A percentile compares a stretch with the other conserved stretches of the same genome.
These are phyloP conservation scores for Yarrowia porcina DNA, from an alignment of 805 yeast genomes.

Conservation along the genomic window DNA sequence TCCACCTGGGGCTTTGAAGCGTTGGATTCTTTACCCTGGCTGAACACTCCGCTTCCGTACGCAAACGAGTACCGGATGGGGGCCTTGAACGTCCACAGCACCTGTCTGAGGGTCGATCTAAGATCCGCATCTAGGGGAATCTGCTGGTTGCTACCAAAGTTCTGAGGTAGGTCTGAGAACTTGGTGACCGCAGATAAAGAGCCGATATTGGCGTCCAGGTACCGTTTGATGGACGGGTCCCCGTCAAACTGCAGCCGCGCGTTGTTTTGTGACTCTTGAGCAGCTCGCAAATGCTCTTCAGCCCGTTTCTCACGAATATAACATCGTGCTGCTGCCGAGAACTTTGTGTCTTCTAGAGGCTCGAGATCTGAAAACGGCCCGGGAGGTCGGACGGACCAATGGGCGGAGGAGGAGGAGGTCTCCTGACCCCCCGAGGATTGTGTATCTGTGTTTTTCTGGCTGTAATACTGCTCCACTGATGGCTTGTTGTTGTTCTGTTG, in stretches of 20 bases:
- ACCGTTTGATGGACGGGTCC: constrained; percentile 23
- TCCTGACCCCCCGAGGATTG: too few relatives aligned
- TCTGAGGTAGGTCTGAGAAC: constrained; percentile 49
- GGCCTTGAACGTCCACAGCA: constrained; percentile 59
- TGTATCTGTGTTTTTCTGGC: not conserved
- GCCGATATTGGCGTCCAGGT: constrained; percentile 29
- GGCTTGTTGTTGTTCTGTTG: not conserved
- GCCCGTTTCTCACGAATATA: constrained; percentile 7
- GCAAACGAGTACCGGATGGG: constrained; percentile 83
- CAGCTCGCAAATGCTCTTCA: not conserved
- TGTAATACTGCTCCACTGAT: not conserved
- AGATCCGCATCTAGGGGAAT: constrained; percentile 46
- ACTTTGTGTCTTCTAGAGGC: constrained; percentile 14
- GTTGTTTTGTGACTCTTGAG: not conserved
- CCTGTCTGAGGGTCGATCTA: constrained; percentile 46
- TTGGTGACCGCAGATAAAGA: constrained; percentile 50
- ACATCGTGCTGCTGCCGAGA: constrained; percentile 13
- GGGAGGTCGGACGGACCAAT: not conserved
- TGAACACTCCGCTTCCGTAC: constrained; percentile 90
- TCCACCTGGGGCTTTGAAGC: constrained; percentile 69
- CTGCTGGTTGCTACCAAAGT: constrained; percentile 59
- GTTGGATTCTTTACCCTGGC: constrained; percentile 52
- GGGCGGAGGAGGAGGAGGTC: too few relatives aligned
- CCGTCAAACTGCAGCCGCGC: not conserved
- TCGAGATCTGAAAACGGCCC: constrained; percentile 2